Evolutionary conservation across 2,329 filamentous ascomycete genomes (phyloP), one percentile per base, ranked within the genome.

Genomic region (Drechslerella dactyloides): DNA sequence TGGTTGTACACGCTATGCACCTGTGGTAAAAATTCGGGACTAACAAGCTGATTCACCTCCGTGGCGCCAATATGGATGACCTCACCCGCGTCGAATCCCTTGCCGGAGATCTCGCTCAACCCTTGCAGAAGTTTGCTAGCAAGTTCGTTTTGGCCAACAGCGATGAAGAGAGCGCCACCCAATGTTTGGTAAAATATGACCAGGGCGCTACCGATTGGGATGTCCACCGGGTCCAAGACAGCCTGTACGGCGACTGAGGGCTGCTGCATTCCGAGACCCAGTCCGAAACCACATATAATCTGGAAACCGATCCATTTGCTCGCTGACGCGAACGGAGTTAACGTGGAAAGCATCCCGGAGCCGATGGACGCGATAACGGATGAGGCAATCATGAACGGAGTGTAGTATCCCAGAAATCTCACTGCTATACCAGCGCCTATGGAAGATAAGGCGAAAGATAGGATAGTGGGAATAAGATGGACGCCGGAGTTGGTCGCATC

Each of bases 1-100:
- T 81, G 77, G 76, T 90, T 90, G 80, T 91, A 91, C 0, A 87
- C 88, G 0, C 80, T 74, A 1, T 87, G 80, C 7, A 92, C 87
- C 0, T 81, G 79, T 1, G 78, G 76, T 2, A 87, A 77, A 66
- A 82, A 84, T 68, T 85, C 75, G 0, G 79, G 74, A 0, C 83
- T 80, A 23, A 90, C 84, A 1, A 81, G 77, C 0, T 80, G 77
- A 69, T 84, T 83, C 19, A 93, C 81, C 52, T 86, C 83, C 0
- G 88, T 91, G n/a, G 83, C 84, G 27, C 85, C 85, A 6, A 80
- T 82, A 6, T 77, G 79, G 62, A 84, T 78, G 42, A 86, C 82
- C 3, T 75, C 72, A 13, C 77, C 61, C 0, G 83, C 76, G 33
- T 83, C 79, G 1, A 76, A 66, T n/a, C 52, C 54, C 27, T 56